Conservation (phyloP, 169 alveolate species). For the Cryptosporidium sp. region DNA sequence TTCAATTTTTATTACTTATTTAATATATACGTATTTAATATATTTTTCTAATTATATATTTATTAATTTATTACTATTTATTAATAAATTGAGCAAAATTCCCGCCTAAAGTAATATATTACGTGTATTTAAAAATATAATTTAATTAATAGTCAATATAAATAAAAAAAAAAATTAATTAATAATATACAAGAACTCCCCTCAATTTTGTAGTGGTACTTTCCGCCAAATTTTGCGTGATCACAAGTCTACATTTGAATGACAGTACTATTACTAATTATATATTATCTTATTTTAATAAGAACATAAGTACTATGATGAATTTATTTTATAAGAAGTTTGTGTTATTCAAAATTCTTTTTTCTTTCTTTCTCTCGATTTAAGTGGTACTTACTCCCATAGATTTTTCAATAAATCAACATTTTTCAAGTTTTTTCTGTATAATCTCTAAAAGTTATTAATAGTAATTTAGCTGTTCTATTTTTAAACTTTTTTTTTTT, state of each 20-base stretch:
- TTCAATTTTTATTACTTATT: background rate
- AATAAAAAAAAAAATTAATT: background rate
- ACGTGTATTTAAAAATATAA: background rate
- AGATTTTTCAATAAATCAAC: background rate
- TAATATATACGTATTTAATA: background rate
- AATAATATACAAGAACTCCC: background rate
- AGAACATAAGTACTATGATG: background rate
- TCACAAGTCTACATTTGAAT: slow-evolving; percentile 19
- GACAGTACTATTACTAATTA: background rate
- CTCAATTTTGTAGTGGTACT: background rate
- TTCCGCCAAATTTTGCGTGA: slow-evolving; percentile 22
- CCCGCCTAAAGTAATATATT: background rate
- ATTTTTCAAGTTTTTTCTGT: no score
- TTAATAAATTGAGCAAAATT: no score
- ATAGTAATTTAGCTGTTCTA: background rate
- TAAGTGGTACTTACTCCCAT: background rate
- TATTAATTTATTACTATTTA: no score
- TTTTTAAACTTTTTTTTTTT: no score
- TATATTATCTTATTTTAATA: background rate
- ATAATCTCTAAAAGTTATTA: no score
- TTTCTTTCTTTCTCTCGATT: no score
- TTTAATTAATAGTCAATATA: background rate
- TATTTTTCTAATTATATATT: background rate
- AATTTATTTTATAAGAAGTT: no score
- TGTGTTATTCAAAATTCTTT: no score